These are phyloP conservation scores for Leishmania braziliensis DNA, from an alignment of 208 protist genomes.

Conservation along the genomic window DNA sequence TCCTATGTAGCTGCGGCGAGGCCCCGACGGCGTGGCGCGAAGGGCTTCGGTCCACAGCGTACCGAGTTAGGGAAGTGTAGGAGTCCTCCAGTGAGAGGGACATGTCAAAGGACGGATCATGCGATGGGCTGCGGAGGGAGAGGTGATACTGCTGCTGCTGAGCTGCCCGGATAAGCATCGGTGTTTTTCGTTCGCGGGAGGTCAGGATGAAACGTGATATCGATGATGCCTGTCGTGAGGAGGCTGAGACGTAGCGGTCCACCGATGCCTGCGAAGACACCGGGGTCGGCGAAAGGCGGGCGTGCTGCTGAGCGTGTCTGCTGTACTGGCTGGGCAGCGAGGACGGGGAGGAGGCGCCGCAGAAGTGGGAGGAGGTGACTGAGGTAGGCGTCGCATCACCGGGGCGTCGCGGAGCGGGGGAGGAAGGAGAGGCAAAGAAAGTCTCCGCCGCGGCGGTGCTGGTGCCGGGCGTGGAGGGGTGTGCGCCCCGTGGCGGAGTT, in stretches of 20 bases:
- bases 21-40: constrained; percentile 5
- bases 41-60: constrained; percentile 13
- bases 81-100: constrained; percentile 10
- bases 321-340: neutral
- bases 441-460: neutral
- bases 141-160: constrained; percentile 33
- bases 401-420: constrained; percentile 19
- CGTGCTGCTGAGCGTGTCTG: neutral
- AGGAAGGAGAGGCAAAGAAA: constrained; percentile 16
- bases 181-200: constrained; percentile 65
- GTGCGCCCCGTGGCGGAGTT: constrained; percentile 18
- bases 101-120: neutral
- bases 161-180: constrained; percentile 40
- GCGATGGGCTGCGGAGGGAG: constrained; percentile 21
- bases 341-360: neutral
- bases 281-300: constrained; percentile 5
- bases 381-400: constrained; percentile 1
- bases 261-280: constrained; percentile 14
- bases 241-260: constrained; percentile 80
- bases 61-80: neutral
- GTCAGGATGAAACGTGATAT: constrained; percentile 85
- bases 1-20: constrained; percentile 14
- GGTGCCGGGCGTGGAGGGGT: neutral
- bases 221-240: constrained; percentile 50
- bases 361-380: neutral